Conservation (phyloP, 495 filamentous ascomycete genomes). For the Hyphodiscus hymeniophilus region DNA sequence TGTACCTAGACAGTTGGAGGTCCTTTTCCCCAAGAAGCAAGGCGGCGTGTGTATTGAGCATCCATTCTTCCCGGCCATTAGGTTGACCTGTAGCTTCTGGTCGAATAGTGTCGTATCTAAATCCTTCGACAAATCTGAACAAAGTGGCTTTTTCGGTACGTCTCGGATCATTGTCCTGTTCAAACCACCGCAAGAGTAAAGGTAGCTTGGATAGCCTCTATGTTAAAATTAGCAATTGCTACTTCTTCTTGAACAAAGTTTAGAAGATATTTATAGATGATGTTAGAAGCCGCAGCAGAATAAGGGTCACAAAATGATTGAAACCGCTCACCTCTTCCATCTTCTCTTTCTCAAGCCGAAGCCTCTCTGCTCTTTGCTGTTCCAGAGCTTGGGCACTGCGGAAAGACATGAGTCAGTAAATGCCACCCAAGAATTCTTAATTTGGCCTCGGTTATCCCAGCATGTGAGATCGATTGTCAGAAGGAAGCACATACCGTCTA, state of each 20-base stretch:
- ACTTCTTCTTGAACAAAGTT: too few relatives aligned
- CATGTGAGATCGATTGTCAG: too few relatives aligned
- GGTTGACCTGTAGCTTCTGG: constrained; percentile 35
- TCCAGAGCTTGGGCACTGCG: constrained; percentile 35
- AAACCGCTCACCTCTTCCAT: too few relatives aligned
- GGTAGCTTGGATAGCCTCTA: constrained; percentile 42
- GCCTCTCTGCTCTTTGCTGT: constrained; percentile 28
- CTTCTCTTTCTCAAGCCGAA: constrained; percentile 32
- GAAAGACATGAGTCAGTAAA: too few relatives aligned
- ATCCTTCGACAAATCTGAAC: constrained; percentile 41
- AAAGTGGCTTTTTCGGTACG: constrained; percentile 36
- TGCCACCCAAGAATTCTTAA: too few relatives aligned
- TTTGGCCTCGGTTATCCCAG: too few relatives aligned
- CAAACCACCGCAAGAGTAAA: constrained; percentile 44
- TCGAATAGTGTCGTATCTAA: constrained; percentile 46
- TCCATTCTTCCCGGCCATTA: constrained; percentile 57
- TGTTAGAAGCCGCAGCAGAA: too few relatives aligned
- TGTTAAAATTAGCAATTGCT: too few relatives aligned
- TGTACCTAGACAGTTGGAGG: constrained; percentile 61
- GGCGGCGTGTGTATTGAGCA: constrained; percentile 69
- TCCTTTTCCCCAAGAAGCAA: constrained; percentile 71
- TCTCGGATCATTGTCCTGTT: constrained; percentile 39
- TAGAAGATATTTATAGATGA: too few relatives aligned
- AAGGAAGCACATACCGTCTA: too few relatives aligned
- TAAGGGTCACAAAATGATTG: too few relatives aligned